Percentiles rank a stretch among this genome's conserved stretches.
phyloP scores from a whole-genome alignment of 179 eudicot genomes.

The Beta lomatogona region DNA sequence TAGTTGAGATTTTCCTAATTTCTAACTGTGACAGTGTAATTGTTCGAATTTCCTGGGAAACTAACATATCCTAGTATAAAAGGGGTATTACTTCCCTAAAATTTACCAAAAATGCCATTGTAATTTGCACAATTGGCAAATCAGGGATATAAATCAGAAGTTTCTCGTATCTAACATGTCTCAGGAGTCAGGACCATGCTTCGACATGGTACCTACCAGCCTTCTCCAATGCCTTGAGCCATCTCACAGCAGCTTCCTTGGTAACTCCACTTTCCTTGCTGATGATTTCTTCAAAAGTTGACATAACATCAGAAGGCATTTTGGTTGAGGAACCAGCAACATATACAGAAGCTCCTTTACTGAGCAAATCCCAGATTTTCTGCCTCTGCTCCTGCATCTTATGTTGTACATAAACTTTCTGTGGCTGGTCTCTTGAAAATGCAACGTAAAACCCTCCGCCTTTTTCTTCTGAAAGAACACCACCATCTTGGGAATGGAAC shows the following conservation, averaged over 20 bases:
- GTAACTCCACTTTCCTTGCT: slow-evolving; percentile 62
- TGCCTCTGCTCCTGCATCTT: slow-evolving; percentile 72
- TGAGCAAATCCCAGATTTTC: slow-evolving; percentile 64
- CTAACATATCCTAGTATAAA: too few species aligned
- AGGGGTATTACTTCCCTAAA: too few species aligned
- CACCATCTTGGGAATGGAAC: slow-evolving; percentile 49
- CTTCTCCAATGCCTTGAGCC: slow-evolving; percentile 82
- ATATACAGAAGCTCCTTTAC: slow-evolving; percentile 77
- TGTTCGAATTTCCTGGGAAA: too few species aligned
- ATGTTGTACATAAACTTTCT: slow-evolving; percentile 93
- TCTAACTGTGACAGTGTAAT: too few species aligned
- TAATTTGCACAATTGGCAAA: too few species aligned
- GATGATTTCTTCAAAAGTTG: slow-evolving; percentile 36
- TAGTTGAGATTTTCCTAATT: too few species aligned
- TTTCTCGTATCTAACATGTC: neutral
- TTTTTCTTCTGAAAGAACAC: slow-evolving; percentile 78
- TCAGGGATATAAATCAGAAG: too few species aligned
- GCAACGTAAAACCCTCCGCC: slow-evolving; percentile 94
- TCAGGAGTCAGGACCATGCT: slow-evolving; percentile 72
- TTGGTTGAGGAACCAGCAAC: slow-evolving; percentile 91
- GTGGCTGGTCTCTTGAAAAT: slow-evolving; percentile 83
- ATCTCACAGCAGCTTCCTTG: slow-evolving; percentile 67
- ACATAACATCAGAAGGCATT: slow-evolving; percentile 87
- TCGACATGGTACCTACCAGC: slow-evolving; percentile 91
- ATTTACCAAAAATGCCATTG: too few species aligned